Base-by-base conservation (phyloP, 768 basidiomycete species). In the Butyriboletus loyo region DNA sequence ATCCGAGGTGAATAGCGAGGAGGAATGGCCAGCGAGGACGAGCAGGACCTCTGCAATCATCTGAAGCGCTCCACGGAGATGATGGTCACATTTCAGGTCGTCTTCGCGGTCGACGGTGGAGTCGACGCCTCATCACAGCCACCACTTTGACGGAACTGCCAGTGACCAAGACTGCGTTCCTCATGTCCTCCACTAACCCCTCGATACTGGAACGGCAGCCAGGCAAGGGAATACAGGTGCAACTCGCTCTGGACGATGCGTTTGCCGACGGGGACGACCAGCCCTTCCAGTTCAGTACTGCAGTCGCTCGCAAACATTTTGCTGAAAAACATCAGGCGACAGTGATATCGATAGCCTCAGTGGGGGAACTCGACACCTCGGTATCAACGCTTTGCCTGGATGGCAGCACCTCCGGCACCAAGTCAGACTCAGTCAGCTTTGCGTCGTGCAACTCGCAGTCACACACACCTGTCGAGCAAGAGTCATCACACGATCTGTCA, bases 1-100 rank as follows among this genome's bases (percentile, higher is more conserved):
- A 50, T 81, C 84, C 24, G 70, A 61, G 17, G 82, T 77, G 70
- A 97, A 93, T 46, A 97, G 75, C 2, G 91, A 89, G 0, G 94
- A 95, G 5, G 82, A 77, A 72, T 97, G 92, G 34, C 93, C 94
- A 3, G 89, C 85, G 43, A 97, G 84, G 48, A 94, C 77, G 52
- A 94, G 82, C 40, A 96, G 79, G 50, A 95, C 75, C 72, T 96
- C 94, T 60, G 92, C 86, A 57, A 95, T 89, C 93, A 95, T 93
- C 54, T 49, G 38, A 40, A 47, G 37, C 6, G 15, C 39, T 24
- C 22, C 22, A 15, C 21, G 39, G 14, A 21, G 37, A 38, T 7
- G 37, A 37, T 10, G 15, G 30, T 24, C 43, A 8, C n/a, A 35
- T 35, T 35, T 17, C 14, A 35, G 0, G 17, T 17, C 3, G 9